These are phyloP conservation scores for Eucalyptus tenuipes DNA, from an alignment of 345 rosid species.

Conservation along the genomic window DNA sequence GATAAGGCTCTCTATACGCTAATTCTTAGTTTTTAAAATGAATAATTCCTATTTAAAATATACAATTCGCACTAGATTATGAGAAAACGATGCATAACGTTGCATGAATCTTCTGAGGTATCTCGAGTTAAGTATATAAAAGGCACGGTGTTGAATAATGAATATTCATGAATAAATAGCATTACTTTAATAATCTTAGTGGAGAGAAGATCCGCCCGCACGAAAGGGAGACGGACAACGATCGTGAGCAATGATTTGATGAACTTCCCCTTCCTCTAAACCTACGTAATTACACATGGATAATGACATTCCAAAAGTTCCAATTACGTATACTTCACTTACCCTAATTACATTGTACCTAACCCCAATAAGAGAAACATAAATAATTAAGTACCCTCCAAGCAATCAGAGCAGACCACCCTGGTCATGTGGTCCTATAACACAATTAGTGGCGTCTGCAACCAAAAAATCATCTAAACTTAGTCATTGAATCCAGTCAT, in stretches of 20 bases:
- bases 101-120: background rate
- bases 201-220: background rate
- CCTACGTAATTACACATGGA: background rate
- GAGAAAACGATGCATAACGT: background rate
- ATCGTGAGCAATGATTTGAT: background rate
- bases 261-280: fast-evolving
- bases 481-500: no score
- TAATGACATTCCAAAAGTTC: background rate
- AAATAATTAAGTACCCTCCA: background rate
- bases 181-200: background rate
- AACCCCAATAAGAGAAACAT: background rate
- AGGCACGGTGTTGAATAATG: no score
- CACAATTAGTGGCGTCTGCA: fast-evolving
- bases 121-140: background rate
- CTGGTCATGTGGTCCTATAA: fast-evolving
- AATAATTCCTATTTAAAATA: background rate
- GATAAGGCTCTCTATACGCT: background rate
- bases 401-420: background rate
- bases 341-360: background rate
- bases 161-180: background rate
- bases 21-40: background rate
- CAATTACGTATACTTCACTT: background rate
- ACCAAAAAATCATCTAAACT: no score
- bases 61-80: background rate
- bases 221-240: background rate